Evolutionary conservation across 2,329 filamentous ascomycete genomes (phyloP).

Genomic region (Colletotrichum spaethianum): DNA sequence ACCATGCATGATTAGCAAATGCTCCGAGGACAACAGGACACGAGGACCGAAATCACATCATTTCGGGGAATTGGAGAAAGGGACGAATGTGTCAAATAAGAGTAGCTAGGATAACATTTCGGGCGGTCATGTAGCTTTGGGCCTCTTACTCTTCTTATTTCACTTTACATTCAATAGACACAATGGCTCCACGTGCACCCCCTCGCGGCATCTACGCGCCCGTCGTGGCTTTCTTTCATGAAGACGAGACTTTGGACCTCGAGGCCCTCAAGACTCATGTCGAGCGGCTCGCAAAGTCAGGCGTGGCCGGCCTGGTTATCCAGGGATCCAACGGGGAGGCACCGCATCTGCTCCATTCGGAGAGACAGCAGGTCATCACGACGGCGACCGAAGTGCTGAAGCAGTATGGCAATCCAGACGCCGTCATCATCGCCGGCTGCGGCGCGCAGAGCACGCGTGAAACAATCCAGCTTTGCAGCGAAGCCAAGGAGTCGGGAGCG

Average conservation of each 20-base stretch:
- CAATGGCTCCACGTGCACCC: constrained; percentile 23
- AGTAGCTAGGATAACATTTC: background rate
- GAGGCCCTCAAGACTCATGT: constrained; percentile 55
- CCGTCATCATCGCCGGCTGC: constrained; percentile 73
- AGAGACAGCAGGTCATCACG: constrained; percentile 68
- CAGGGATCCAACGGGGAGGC: constrained; percentile 64
- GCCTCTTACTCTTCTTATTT: background rate
- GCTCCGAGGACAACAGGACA: constrained; percentile 22
- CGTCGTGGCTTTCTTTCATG: constrained; percentile 55
- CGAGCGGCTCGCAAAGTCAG: constrained; percentile 57
- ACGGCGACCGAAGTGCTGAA: constrained; percentile 65
- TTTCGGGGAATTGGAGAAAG: background rate
- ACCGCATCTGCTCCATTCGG: constrained; percentile 67
- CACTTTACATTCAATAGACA: background rate
- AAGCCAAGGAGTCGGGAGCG: constrained; percentile 72
- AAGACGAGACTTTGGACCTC: constrained; percentile 60
- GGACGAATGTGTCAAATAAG: constrained; percentile 15
- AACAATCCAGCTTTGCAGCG: constrained; percentile 70
- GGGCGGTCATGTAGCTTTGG: background rate
- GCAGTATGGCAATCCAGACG: constrained; percentile 61
- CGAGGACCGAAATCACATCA: background rate
- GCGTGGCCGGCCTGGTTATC: constrained; percentile 62
- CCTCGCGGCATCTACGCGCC: constrained; percentile 59
- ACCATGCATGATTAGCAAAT: constrained; percentile 19
- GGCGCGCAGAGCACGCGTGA: constrained; percentile 76